Base-by-base conservation (phyloP, 176 grass and related monocot genomes). In the Aegilops tauschii region DNA sequence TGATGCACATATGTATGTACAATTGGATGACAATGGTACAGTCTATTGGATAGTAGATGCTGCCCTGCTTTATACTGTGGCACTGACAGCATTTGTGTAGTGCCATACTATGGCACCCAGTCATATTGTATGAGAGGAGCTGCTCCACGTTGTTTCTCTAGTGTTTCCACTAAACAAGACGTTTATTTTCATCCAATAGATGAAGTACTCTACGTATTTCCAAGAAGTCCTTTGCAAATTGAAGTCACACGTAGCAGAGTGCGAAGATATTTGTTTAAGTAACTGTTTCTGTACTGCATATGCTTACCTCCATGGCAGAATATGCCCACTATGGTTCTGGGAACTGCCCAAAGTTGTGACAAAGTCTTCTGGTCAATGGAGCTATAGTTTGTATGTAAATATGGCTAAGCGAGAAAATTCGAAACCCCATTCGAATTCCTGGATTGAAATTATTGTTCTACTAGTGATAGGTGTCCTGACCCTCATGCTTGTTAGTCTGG, bases 271-370 rank as follows among this genome's bases (percentile, higher is more conserved):
- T 25, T 90, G 70, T 52, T 52, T 8, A 12, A 76, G 32, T 2
- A 65, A 90, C 6, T 90, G 83, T 69, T 32, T 54, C 3, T 83
- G 88, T 35, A 44, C 16, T 61, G 45, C 88, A 10, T 90, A 78
- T 76, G 32, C 83, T 67, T 37, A 8, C 36, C 6, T 8, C 36
- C 5, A 1, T 35, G 34, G 5, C 34, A 3, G 4, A 17, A 30
- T 25, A 52, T 85, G 70, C 49, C 4, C 25, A 20, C 17, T 85
- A 29, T 85, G 82, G 82, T 74, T 45, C 18, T 9, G 80, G 67
- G 58, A 69, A 20, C 37, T 69, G 16, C 39, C 1, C 34, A 70
- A 10, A 11, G 49, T 8, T 8, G 36, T 37, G 36, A 37, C 6
- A 8, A 5, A 6, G 36, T 8, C 5, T 29, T 14, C 28, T 65